These are phyloP conservation scores for Chaetomium sp. DNA, from an alignment of 2,329 filamentous ascomycete genomes.

Conservation along the genomic window DNA sequence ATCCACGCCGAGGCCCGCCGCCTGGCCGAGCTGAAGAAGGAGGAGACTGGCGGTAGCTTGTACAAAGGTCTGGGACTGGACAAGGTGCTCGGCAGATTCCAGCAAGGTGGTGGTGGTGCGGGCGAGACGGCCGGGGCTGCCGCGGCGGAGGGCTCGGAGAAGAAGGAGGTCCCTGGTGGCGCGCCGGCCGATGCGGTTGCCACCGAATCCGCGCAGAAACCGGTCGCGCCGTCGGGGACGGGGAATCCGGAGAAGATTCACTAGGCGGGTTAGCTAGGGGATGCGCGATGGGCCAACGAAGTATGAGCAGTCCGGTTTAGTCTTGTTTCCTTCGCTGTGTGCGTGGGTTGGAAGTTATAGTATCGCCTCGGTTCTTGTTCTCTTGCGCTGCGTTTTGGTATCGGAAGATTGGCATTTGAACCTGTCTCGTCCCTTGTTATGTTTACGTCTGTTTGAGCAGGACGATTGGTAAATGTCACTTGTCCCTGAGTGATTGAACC, in stretches of 20 bases:
- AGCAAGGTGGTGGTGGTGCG: neutral
- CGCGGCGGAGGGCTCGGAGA: slow-evolving; percentile 13
- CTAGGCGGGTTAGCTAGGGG: neutral
- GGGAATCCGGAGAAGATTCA: slow-evolving; percentile 22
- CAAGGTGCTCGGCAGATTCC: slow-evolving; percentile 53
- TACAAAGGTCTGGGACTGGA: slow-evolving; percentile 62
- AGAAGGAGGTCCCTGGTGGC: slow-evolving; percentile 30
- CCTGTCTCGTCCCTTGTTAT: no score
- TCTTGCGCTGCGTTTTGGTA: neutral
- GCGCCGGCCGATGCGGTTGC: slow-evolving; percentile 31
- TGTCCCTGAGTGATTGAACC: no score
- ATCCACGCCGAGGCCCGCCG: slow-evolving; percentile 90
- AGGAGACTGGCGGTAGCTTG: slow-evolving; percentile 60
- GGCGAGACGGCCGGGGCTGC: neutral
- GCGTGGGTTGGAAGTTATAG: neutral
- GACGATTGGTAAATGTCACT: no score
- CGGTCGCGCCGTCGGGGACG: slow-evolving; percentile 14
- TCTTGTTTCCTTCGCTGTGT: neutral
- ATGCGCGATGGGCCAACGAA: neutral
- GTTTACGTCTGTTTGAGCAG: no score
- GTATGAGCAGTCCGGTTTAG: neutral
- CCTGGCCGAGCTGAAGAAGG: slow-evolving; percentile 83
- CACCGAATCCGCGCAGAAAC: slow-evolving; percentile 24
- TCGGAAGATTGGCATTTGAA: neutral
- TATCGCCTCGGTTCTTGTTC: neutral